Conservation (phyloP, 371 early-diverging fungal species). For the Mucor ambiguus region DNA sequence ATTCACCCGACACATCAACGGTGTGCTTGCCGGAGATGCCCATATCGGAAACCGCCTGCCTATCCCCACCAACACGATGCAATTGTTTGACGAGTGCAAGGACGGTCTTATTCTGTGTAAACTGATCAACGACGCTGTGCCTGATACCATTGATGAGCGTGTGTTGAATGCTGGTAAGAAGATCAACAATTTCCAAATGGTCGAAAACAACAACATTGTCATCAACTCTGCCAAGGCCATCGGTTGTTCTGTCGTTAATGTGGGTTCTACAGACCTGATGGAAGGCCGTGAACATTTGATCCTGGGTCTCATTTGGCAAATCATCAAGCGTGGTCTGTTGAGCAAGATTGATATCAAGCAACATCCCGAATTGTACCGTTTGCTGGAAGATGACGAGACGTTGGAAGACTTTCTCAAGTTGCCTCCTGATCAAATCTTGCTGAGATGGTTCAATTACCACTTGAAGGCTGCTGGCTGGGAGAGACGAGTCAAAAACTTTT, state of each 20-base stretch:
- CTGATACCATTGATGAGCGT: slow-evolving; percentile 98
- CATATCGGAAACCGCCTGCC: slow-evolving; percentile 87
- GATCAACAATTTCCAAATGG: slow-evolving; percentile 90
- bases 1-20: slow-evolving; percentile 94
- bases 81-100: slow-evolving; percentile 92
- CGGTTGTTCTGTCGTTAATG: slow-evolving; percentile 95
- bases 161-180: slow-evolving; percentile 87
- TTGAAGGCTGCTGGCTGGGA: slow-evolving; percentile 91
- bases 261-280: slow-evolving; percentile 92
- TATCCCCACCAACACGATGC: slow-evolving; percentile 92
- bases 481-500: slow-evolving; percentile 88
- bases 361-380: slow-evolving; percentile 95
- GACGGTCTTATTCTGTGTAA: slow-evolving; percentile 96
- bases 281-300: slow-evolving; percentile 94
- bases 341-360: slow-evolving; percentile 95
- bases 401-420: slow-evolving; percentile 90
- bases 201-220: slow-evolving; percentile 97
- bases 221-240: slow-evolving; percentile 98
- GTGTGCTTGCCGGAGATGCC: slow-evolving; percentile 77
- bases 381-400: slow-evolving; percentile 90
- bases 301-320: slow-evolving; percentile 97
- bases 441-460: slow-evolving; percentile 98
- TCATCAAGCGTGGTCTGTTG: slow-evolving; percentile 94
- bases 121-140: slow-evolving; percentile 94
- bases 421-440: slow-evolving; percentile 92